phyloP scores from a whole-genome alignment of 2,329 filamentous ascomycete species.

The Colletotrichum orchidophilum region DNA sequence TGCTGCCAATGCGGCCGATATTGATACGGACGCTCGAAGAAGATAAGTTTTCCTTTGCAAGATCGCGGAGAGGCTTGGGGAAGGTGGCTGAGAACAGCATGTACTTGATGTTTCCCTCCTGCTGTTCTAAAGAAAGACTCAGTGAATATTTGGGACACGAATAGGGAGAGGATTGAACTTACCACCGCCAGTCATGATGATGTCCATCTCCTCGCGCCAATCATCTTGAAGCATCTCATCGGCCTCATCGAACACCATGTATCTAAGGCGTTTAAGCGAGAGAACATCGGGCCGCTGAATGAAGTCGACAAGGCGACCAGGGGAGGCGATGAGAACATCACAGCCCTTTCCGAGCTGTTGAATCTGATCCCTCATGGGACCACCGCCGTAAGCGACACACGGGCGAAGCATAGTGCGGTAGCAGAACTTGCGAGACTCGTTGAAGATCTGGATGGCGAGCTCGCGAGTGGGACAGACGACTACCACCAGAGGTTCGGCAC shows the following conservation, averaged over 20 bases:
- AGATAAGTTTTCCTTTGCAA: conserved; percentile 81
- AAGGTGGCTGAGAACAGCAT: conserved; percentile 97
- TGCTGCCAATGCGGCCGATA: conserved; percentile 86
- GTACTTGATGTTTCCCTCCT: conserved; percentile 74
- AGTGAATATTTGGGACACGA: conserved; percentile 27
- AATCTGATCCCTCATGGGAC: conserved; percentile 74
- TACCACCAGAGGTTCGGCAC: conserved; percentile 88
- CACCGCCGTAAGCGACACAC: conserved; percentile 88
- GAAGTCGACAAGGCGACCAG: conserved; percentile 86
- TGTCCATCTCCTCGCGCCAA: conserved; percentile 80
- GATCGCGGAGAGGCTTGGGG: conserved; percentile 77
- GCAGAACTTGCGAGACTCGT: conserved; percentile 90
- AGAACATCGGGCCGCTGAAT: conserved; percentile 76
- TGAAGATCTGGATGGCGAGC: conserved; percentile 93
- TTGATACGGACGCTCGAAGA: conserved; percentile 81
- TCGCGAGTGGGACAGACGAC: conserved; percentile 90
- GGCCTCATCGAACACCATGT: conserved; percentile 89
- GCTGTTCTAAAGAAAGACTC: conserved; percentile 66
- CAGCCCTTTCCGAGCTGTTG: conserved; percentile 83
- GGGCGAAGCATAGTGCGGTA: conserved; percentile 96
- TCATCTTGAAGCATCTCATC: conserved; percentile 88
- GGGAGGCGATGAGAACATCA: conserved; percentile 88
- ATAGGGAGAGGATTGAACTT: conserved; percentile 48
- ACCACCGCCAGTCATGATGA: conserved; percentile 85
- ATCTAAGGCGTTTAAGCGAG: conserved; percentile 80